These are phyloP conservation scores for Pestalotiopsis sp. DNA, from an alignment of 2,329 filamentous ascomycete species.

Conservation along the genomic window DNA sequence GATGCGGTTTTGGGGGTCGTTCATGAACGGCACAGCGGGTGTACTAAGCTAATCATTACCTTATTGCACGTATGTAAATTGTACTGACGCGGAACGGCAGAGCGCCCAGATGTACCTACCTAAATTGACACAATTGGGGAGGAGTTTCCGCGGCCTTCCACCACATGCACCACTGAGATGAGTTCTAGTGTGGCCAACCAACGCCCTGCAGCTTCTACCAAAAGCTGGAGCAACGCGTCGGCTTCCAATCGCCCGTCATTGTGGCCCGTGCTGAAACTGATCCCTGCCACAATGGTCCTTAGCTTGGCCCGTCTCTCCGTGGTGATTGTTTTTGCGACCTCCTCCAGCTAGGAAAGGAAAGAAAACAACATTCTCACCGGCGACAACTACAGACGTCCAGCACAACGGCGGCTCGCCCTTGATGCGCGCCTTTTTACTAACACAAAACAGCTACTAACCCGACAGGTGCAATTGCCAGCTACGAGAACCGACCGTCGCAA, in stretches of 20 bases:
- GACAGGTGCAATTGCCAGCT: not conserved
- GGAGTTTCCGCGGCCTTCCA: not conserved
- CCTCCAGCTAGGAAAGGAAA: not conserved
- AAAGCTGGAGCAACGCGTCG: not conserved
- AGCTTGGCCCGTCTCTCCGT: not conserved
- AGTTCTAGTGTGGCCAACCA: not conserved
- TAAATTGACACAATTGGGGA: not conserved
- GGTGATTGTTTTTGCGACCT: slow-evolving; percentile 11
- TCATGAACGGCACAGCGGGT: not conserved
- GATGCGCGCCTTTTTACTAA: slow-evolving; percentile 9
- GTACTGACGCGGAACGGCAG: too few species aligned
- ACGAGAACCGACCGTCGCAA: not conserved
- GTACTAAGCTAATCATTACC: not conserved
- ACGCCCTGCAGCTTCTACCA: not conserved
- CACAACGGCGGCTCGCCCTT: not conserved
- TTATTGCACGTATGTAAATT: too few species aligned
- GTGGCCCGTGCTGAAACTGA: not conserved
- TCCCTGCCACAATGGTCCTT: not conserved
- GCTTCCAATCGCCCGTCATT: not conserved
- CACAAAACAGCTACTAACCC: not conserved
- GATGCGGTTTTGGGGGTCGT: not conserved
- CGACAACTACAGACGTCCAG: not conserved
- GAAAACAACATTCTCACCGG: slow-evolving; percentile 12
- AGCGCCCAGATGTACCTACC: too few species aligned
- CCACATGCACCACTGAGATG: not conserved